Evolutionary conservation across 2,329 filamentous ascomycete genomes (phyloP), one percentile per base, ranked within the genome.

Genomic region (Sporothrix pseudoabietina): DNA sequence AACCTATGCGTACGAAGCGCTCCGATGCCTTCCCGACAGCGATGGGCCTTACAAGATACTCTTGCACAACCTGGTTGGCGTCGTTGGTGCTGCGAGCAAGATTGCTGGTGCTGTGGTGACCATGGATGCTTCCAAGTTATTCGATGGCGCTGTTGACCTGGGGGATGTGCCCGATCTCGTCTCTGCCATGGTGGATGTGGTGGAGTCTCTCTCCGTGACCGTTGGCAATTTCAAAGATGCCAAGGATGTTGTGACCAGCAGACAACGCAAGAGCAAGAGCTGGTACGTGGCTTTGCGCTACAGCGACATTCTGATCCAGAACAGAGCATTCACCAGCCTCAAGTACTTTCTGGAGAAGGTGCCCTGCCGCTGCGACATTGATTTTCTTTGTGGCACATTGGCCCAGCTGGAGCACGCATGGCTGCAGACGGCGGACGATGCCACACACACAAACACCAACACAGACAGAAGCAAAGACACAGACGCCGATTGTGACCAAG

Each of bases 281-380:
- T 70, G 68, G 68, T 70, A 57, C 35, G 12, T 70, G 7, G 68
- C 68, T 3, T 32, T 70, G 9, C 68, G 68, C 3, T 57, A 35
- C 35, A 57, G 12, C 32, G 49, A 70, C n/a, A 54, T 57, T 32
- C 16, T 70, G 49, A 41, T 70, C 16, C 32, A 32, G 19, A 30
- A 32, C 19, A n/a, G 14, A 1, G 49, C 49, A 30, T 70, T 70
- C 22, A 5, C 14, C 2, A 19, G 14, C 12, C 68, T 70, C 19
- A 7, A 30, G n/a, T 12, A 1, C 10, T 57, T 70, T 32, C 2
- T 66, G 9, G 7, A 26, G 1, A n/a, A 30, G 3, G 41, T 66
- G 7, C 61, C 61, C 4, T 66, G 61, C 14, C 10, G 61, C n/a
- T 0, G 4, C 1, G 22, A 66, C n/a, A 19, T 47, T 9, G 39